Conservation (phyloP, 2,329 filamentous ascomycete genomes). For the Microsporum ferrugineum region DNA sequence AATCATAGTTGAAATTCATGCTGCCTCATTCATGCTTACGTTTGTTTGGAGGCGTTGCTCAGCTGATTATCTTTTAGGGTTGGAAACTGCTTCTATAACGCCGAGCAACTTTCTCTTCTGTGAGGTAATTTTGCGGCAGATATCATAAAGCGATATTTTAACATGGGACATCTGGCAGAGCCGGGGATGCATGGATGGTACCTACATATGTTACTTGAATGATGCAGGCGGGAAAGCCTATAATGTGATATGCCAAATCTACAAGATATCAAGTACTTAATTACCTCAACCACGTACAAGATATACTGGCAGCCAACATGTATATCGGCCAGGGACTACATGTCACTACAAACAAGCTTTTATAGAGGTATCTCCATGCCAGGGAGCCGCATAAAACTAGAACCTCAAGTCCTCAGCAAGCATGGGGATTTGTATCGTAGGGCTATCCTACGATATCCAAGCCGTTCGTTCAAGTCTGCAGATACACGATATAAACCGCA, state of each 20-base stretch:
- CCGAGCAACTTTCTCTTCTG: neutral
- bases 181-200: neutral
- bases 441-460: neutral
- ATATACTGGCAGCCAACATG: neutral
- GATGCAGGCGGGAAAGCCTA: neutral
- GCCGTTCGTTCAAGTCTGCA: neutral
- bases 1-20: neutral
- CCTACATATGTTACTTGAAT: neutral
- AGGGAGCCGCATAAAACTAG: neutral
- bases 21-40: neutral
- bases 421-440: neutral
- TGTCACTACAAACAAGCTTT: constrained; percentile 2
- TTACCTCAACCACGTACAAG: neutral
- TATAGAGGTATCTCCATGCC: neutral
- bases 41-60: neutral
- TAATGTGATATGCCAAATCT: neutral
- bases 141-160: neutral
- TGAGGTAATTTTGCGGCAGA: neutral
- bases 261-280: neutral
- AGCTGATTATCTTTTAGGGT: neutral
- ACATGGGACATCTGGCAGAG: neutral
- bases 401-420: neutral
- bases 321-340: neutral
- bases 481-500: neutral
- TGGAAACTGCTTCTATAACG: neutral